Evolutionary conservation across 192 early-diverging fungal species (phyloP), one percentile per base, ranked within the genome.

Genomic region (Entrophospora sp.): DNA sequence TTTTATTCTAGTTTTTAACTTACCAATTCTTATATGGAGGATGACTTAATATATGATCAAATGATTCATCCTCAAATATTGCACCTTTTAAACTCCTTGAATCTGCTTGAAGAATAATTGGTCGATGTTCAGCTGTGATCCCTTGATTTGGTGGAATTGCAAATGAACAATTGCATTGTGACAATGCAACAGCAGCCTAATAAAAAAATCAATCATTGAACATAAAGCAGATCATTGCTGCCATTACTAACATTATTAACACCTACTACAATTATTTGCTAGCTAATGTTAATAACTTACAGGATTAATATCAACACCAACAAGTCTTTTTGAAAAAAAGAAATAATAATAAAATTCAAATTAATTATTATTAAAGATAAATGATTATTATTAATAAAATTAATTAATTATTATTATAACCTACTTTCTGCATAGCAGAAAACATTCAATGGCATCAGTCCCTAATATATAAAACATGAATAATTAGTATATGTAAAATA

Each of bases 11-110:
- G 5, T 49, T 18, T 46, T 42, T 31, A 5, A 32, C 64, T 34
- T 42, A 66, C 64, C 91, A 94, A 69, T 95, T 91, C 72, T 96
- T 96, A 74, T 96, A 96, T 4, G 94, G 94, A 43, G 94, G 94
- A 62, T 96, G 94, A 10, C 90, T 92, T 28, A 96, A 79, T 5
- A 96, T 78, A 63, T 94, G 92, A 72, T 94, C 91, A 69, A 89
- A 96, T 16, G 77, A 79, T 30, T 88, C 89, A 22, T 75, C 73
- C 60, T 79, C 86, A 59, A 92, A 89, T 56, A 92, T 75, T 2
- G 84, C 71, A 6, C 80, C 82, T 6, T 62, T 53, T 37, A 96
- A 73, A 27, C 81, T 59, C 25, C 94, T 80, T 5, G 94, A 85
- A 69, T 96, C 94, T 22, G 85, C 88, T 59, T 89, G 85, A 32